Conservation (phyloP, 176 grass and related monocot genomes). For the Ampelocalamus luodianensis region DNA sequence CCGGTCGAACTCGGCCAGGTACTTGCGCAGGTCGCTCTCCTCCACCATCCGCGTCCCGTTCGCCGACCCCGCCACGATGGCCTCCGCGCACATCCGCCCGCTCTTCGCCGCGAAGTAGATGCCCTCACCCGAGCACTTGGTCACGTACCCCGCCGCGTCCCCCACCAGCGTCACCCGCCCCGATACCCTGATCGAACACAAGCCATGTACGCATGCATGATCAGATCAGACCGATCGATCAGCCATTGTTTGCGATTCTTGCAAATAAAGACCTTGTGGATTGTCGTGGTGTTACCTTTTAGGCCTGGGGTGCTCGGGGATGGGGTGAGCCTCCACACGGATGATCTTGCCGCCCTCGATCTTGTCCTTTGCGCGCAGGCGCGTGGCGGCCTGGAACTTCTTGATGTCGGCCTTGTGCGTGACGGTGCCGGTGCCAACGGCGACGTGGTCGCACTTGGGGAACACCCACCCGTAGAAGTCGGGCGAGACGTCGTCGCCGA, state of each 20-base stretch:
- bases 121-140: slow-evolving; percentile 96
- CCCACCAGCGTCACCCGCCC: slow-evolving; percentile 79
- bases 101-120: slow-evolving; percentile 99
- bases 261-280: not conserved
- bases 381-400: slow-evolving; percentile 95
- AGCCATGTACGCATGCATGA: not conserved
- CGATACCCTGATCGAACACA: slow-evolving; percentile 50
- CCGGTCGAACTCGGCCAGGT: slow-evolving; percentile 89
- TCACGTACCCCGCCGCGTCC: slow-evolving; percentile 95
- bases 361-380: slow-evolving; percentile 92
- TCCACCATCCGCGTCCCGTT: slow-evolving; percentile 86
- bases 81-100: slow-evolving; percentile 89
- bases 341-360: slow-evolving; percentile 96
- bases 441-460: slow-evolving; percentile 98
- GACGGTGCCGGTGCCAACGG: slow-evolving; percentile 93
- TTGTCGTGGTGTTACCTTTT: slow-evolving; percentile 53
- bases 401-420: slow-evolving; percentile 97
- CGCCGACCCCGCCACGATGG: slow-evolving; percentile 78
- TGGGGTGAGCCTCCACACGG: slow-evolving; percentile 93
- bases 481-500: slow-evolving; percentile 94
- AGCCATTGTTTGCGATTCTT: not conserved
- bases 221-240: not conserved
- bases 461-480: slow-evolving; percentile 99
- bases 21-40: slow-evolving; percentile 92
- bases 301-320: slow-evolving; percentile 88